Evolutionary conservation across 805 yeast species (phyloP).

Genomic region (Komagataella ulmi): DNA sequence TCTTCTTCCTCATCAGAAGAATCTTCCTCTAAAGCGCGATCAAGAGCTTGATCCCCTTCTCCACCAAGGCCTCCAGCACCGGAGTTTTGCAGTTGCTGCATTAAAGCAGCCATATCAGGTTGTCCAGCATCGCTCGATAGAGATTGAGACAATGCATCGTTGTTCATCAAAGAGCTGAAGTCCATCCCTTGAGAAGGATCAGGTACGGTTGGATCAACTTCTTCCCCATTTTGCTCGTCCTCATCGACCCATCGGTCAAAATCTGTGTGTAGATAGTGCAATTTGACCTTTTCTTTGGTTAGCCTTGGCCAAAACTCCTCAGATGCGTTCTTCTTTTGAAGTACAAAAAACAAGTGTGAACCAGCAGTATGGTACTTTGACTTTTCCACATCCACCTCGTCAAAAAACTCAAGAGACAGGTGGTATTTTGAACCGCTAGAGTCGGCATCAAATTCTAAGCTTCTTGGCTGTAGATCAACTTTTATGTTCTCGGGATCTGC

Average conservation of each 20-base stretch:
- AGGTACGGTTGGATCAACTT: constrained; percentile 15
- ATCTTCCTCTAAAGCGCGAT: neutral
- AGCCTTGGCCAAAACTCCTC: constrained; percentile 93
- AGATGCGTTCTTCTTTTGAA: constrained; percentile 55
- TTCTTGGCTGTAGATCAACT: constrained; percentile 43
- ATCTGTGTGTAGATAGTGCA: constrained; percentile 79
- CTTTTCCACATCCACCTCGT: constrained; percentile 54
- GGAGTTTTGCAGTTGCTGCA: neutral
- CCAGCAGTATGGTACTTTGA: constrained; percentile 48
- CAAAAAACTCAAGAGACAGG: constrained; percentile 62
- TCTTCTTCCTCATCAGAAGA: neutral
- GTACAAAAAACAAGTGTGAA: constrained; percentile 46
- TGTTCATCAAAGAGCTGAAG: constrained; percentile 8
- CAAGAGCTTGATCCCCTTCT: constrained; percentile 6
- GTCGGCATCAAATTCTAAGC: constrained; percentile 36
- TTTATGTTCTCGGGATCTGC: constrained; percentile 55
- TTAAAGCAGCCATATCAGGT: neutral
- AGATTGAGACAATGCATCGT: constrained; percentile 5
- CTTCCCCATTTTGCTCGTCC: constrained; percentile 80
- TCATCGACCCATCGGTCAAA: constrained; percentile 98
- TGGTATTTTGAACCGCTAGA: constrained; percentile 43
- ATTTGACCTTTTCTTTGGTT: constrained; percentile 73
- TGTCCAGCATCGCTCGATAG: neutral
- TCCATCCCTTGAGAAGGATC: constrained; percentile 14
- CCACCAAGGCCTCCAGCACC: constrained; percentile 21